These are phyloP conservation scores for Cryptosporidium ryanae DNA, from an alignment of 169 alveolate species.

Conservation along the genomic window DNA sequence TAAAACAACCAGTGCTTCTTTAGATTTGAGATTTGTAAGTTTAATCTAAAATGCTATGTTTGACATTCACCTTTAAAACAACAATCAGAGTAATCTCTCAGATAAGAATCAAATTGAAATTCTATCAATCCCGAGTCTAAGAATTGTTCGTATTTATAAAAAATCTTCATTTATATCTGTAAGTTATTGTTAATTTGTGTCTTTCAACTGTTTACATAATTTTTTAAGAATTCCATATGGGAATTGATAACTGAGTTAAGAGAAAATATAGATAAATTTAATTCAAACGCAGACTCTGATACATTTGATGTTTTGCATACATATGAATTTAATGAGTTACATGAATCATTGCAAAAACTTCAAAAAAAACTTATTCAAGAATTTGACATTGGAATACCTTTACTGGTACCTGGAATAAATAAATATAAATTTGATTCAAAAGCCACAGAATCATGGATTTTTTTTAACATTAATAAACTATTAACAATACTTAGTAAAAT, in stretches of 20 bases:
- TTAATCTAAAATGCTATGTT: too few relatives aligned
- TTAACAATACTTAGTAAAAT: neutral
- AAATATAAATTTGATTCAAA: neutral
- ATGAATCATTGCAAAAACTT: neutral
- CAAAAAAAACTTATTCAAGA: slow-evolving; percentile 15
- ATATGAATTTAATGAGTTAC: neutral
- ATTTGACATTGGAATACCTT: slow-evolving; percentile 10
- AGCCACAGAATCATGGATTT: neutral
- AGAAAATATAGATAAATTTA: too few relatives aligned
- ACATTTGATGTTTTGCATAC: neutral
- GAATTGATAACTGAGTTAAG: too few relatives aligned
- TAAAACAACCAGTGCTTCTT: neutral
- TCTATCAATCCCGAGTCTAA: neutral
- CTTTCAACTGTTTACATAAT: too few relatives aligned
- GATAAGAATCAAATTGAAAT: neutral
- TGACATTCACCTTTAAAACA: too few relatives aligned
- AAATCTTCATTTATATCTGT: neutral
- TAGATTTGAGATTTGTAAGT: neutral
- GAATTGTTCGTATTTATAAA: neutral
- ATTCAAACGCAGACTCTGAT: too few relatives aligned
- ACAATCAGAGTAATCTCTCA: neutral
- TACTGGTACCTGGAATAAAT: slow-evolving; percentile 9
- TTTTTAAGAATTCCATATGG: too few relatives aligned
- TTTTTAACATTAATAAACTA: neutral
- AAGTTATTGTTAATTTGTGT: too few relatives aligned